Conservation (phyloP, 2,329 filamentous ascomycete genomes). For the Xylariales sp. region DNA sequence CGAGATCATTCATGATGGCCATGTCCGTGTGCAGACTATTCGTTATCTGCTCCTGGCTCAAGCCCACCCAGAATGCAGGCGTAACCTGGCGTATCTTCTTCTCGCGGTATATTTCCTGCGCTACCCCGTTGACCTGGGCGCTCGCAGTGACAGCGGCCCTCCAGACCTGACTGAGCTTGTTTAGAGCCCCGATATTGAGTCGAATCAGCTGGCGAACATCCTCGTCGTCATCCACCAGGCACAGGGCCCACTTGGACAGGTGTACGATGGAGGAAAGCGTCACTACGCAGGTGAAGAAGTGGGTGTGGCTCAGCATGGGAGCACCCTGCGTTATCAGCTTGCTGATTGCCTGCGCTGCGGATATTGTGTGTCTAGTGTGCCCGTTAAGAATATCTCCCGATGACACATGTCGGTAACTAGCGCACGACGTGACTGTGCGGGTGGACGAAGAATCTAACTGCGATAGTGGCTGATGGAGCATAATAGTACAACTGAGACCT, state of each 20-base stretch:
- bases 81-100: slow-evolving; percentile 50
- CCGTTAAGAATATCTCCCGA: slow-evolving; percentile 51
- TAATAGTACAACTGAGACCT: slow-evolving; percentile 59
- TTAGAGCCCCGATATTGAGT: slow-evolving; percentile 73
- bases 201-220: slow-evolving; percentile 71
- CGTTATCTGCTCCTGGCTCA: slow-evolving; percentile 51
- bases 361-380: slow-evolving; percentile 77
- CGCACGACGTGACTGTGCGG: slow-evolving; percentile 60
- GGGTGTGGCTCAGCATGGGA: slow-evolving; percentile 68
- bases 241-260: slow-evolving; percentile 70
- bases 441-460: slow-evolving; percentile 63
- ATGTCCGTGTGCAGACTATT: slow-evolving; percentile 53
- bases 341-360: slow-evolving; percentile 73
- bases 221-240: slow-evolving; percentile 58
- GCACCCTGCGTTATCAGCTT: slow-evolving; percentile 70
- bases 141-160: slow-evolving; percentile 65
- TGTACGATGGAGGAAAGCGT: slow-evolving; percentile 78
- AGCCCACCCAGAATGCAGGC: slow-evolving; percentile 50
- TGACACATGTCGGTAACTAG: slow-evolving; percentile 50
- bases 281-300: slow-evolving; percentile 79
- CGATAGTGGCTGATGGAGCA: slow-evolving; percentile 75
- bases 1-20: slow-evolving; percentile 55
- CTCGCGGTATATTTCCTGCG: slow-evolving; percentile 65
- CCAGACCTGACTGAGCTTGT: slow-evolving; percentile 67
- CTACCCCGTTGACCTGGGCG: slow-evolving; percentile 71